Evolutionary conservation across 352 stramenopile species (phyloP).

Genomic region (Pythium insidiosum): DNA sequence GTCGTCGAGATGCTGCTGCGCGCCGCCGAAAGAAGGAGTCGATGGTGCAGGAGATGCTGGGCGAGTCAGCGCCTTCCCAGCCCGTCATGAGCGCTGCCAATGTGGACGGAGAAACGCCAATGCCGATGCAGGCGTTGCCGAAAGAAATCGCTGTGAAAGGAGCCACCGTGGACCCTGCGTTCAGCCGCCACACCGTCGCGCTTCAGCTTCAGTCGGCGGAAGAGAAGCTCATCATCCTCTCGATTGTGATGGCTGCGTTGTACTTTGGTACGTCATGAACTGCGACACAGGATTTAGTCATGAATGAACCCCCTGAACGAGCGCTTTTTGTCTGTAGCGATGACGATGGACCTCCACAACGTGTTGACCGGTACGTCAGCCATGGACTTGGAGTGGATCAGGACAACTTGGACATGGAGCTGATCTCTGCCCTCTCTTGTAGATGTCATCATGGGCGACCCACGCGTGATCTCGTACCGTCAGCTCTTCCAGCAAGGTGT

Average conservation of each 20-base stretch:
- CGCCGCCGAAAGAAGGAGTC: slow-evolving; percentile 53
- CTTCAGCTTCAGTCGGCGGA: slow-evolving; percentile 40
- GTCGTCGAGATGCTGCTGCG: slow-evolving; percentile 53
- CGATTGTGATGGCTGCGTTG: slow-evolving; percentile 34
- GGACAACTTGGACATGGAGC: no score
- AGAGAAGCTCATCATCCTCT: slow-evolving; percentile 51
- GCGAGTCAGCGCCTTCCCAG: neutral
- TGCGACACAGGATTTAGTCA: no score
- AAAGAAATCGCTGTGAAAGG: slow-evolving; percentile 4
- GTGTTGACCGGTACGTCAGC: slow-evolving; percentile 28
- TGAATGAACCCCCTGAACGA: no score
- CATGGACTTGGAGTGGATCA: no score
- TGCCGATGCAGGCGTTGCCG: neutral
- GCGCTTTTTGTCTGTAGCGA: slow-evolving; percentile 20
- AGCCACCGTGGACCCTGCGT: slow-evolving; percentile 18
- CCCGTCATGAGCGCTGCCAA: neutral
- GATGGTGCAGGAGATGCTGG: slow-evolving; percentile 45
- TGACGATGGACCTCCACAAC: slow-evolving; percentile 36
- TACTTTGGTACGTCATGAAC: slow-evolving; percentile 40
- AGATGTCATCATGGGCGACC: slow-evolving; percentile 33
- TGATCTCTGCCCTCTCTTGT: no score
- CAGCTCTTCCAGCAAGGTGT: slow-evolving; percentile 52
- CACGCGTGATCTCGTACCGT: slow-evolving; percentile 48
- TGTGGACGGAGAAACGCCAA: neutral
- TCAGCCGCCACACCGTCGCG: slow-evolving; percentile 44